Evolutionary conservation across 306 rosid species (phyloP).

Genomic region (Senna tora): DNA sequence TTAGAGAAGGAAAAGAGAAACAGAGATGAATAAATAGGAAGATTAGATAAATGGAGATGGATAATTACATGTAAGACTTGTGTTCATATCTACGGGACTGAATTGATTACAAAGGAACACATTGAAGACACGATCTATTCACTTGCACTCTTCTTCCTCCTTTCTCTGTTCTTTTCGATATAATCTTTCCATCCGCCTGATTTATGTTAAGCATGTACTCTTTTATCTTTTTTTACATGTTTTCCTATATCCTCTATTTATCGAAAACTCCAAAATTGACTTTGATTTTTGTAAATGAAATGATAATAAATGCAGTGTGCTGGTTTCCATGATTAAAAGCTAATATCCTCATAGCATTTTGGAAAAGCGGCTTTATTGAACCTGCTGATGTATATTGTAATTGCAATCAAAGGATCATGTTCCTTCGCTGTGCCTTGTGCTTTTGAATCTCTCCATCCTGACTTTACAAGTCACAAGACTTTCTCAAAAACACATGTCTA

Average conservation of each 20-base stretch:
- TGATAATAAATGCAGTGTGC: neutral
- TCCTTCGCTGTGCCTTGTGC: neutral
- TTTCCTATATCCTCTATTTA: conserved; percentile 1
- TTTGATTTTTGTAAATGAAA: neutral
- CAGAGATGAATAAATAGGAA: conserved; percentile 12
- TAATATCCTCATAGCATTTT: neutral
- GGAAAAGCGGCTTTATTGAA: neutral
- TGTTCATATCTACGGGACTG: neutral
- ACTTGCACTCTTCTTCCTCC: neutral
- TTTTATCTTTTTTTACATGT: neutral
- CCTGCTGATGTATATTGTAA: neutral
- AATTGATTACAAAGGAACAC: neutral
- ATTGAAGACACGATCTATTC: neutral
- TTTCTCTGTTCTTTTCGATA: neutral
- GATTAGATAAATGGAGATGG: neutral
- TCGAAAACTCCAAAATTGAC: neutral
- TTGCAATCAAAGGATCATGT: conserved; percentile 1
- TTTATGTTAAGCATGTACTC: neutral
- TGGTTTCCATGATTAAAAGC: neutral
- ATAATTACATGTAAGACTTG: neutral
- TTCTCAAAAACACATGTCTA: neutral
- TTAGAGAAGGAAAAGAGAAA: neutral
- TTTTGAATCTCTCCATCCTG: neutral
- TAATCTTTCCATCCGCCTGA: neutral
- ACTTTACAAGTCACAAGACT: neutral